Evolutionary conservation across 108 stramenopile genomes (phyloP).

Genomic region (Craspedostauros australis): DNA sequence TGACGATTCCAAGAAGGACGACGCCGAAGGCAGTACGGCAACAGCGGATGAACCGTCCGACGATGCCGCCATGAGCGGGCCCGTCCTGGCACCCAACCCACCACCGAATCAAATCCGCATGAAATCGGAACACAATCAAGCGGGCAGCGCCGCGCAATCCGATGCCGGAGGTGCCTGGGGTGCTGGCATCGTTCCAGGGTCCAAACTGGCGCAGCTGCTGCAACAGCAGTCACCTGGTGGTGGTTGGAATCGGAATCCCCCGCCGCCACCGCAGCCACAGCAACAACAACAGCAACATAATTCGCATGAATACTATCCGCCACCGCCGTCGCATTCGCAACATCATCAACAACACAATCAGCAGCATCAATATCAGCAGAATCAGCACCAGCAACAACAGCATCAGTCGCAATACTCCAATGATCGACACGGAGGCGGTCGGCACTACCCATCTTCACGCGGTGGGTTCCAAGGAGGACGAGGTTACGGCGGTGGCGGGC

Average conservation of each 20-base stretch:
- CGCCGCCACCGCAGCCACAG: slow-evolving; percentile 10
- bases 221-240: slow-evolving; percentile 45
- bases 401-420: not conserved
- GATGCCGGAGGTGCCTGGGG: slow-evolving; percentile 80
- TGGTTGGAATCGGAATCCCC: slow-evolving; percentile 1
- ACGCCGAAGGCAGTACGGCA: slow-evolving; percentile 11
- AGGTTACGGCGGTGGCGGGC: slow-evolving; percentile 12
- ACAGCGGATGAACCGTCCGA: not conserved
- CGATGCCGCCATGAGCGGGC: slow-evolving; percentile 15
- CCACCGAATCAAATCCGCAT: too few species aligned
- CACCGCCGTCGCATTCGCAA: slow-evolving; percentile 1
- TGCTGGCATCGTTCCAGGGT: slow-evolving; percentile 67
- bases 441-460: too few species aligned
- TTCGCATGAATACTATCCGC: not conserved
- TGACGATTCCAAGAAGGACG: slow-evolving; percentile 21
- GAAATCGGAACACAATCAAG: too few species aligned
- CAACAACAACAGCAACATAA: slow-evolving; percentile 1
- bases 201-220: slow-evolving; percentile 63
- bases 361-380: slow-evolving; percentile 3
- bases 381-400: slow-evolving; percentile 14
- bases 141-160: too few species aligned
- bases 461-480: slow-evolving; percentile 18
- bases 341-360: not conserved
- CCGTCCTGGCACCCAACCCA: slow-evolving; percentile 24
- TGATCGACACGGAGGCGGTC: slow-evolving; percentile 2